phyloP scores from a whole-genome alignment of 2,329 filamentous ascomycete genomes.

The Colletotrichum destructivum region DNA sequence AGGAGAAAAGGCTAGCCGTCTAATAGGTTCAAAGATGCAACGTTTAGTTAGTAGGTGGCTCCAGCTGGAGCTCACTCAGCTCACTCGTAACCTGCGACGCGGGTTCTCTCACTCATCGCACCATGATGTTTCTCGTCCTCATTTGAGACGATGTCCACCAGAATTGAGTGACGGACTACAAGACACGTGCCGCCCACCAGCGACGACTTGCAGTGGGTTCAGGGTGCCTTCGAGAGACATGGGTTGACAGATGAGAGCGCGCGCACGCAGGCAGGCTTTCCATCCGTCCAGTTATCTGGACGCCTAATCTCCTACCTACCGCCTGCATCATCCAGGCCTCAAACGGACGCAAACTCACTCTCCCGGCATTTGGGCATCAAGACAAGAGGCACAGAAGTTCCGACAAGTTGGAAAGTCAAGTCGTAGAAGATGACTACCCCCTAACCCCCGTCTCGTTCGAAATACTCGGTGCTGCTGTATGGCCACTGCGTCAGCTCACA shows the following conservation, averaged over 20 bases:
- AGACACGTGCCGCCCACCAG: neutral
- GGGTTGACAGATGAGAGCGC: neutral
- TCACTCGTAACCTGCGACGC: too few species aligned
- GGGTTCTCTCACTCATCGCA: too few species aligned
- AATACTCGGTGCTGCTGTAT: too few species aligned
- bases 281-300: neutral
- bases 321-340: neutral
- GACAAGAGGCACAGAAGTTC: neutral
- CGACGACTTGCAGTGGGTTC: neutral
- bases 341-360: neutral
- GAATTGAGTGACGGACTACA: neutral
- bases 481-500: neutral
- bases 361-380: neutral
- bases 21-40: too few species aligned
- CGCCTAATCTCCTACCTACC: neutral
- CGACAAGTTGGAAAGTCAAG: neutral
- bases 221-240: too few species aligned
- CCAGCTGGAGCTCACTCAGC: too few species aligned
- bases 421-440: too few species aligned
- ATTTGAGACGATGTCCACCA: neutral
- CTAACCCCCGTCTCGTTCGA: neutral
- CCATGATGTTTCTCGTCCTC: neutral
- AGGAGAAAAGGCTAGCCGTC: too few species aligned
- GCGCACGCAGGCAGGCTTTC: too few species aligned
- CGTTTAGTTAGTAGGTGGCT: too few species aligned